Percentiles rank a stretch among this genome's conserved stretches.
These are phyloP conservation scores for Vitis rupestris DNA, from an alignment of 164 flowering plant genomes.

Conservation along the genomic window DNA sequence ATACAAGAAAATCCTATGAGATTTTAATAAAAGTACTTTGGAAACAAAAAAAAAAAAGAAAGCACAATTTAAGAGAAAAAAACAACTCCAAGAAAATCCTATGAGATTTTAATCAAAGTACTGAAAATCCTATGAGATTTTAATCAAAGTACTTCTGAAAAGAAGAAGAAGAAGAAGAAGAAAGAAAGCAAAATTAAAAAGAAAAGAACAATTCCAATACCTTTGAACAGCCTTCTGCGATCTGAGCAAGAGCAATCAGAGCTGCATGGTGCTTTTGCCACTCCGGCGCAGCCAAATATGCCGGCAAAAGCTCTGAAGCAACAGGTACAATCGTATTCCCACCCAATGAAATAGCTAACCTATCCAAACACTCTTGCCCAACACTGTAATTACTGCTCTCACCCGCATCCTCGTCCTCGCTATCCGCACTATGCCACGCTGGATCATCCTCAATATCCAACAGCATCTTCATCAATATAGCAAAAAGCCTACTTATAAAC, in stretches of 20 bases:
- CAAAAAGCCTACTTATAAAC: slow-evolving; percentile 79
- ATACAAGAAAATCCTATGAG: too few species aligned
- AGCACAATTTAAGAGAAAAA: too few species aligned
- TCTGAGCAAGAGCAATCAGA: slow-evolving; percentile 90
- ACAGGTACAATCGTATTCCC: slow-evolving; percentile 97
- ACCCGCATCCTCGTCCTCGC: slow-evolving; percentile 94
- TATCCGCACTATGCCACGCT: slow-evolving; percentile 85
- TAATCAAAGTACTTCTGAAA: too few species aligned
- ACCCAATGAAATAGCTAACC: slow-evolving; percentile 82
- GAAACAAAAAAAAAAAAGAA: too few species aligned
- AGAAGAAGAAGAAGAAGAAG: too few species aligned
- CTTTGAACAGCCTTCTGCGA: slow-evolving; percentile 98
- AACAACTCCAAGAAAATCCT: too few species aligned
- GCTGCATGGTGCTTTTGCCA: slow-evolving; percentile 99
- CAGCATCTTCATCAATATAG: slow-evolving; percentile 86
- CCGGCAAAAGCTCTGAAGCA: slow-evolving; percentile 82
- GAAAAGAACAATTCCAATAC: slow-evolving; percentile 28
- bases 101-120: too few species aligned
- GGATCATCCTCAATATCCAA: slow-evolving; percentile 93
- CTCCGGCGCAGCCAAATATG: slow-evolving; percentile 85
- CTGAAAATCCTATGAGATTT: too few species aligned
- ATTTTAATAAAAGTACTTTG: too few species aligned
- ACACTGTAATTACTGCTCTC: slow-evolving; percentile 88
- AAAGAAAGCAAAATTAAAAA: neutral
- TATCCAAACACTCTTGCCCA: slow-evolving; percentile 94